These are phyloP conservation scores for Wickerhamiella spandovensis DNA, from an alignment of 805 yeast species.

Conservation along the genomic window DNA sequence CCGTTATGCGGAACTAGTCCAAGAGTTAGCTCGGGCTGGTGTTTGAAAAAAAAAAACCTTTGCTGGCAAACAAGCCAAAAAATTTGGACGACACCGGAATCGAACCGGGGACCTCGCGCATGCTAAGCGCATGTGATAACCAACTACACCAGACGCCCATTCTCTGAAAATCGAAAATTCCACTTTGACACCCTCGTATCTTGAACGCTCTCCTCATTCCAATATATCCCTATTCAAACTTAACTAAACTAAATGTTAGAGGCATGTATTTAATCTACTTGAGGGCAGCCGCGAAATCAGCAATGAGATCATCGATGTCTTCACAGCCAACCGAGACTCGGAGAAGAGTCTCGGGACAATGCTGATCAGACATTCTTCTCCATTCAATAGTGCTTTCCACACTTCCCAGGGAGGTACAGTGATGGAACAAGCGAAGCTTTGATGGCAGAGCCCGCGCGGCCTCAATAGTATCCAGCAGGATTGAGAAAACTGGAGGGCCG, in stretches of 20 bases:
- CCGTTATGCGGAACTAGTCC: too few relatives aligned
- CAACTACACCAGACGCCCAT: slow-evolving; percentile 27
- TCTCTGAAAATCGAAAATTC: not conserved
- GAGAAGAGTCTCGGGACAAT: slow-evolving; percentile 42
- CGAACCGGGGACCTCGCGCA: slow-evolving; percentile 29
- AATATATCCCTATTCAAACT: too few relatives aligned
- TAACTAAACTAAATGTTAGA: too few relatives aligned
- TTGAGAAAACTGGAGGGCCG: slow-evolving; percentile 64
- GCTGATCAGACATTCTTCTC: slow-evolving; percentile 62
- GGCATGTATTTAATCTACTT: not conserved
- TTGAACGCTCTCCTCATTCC: too few relatives aligned
- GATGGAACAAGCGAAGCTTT: slow-evolving; percentile 57
- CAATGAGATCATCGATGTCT: slow-evolving; percentile 59
- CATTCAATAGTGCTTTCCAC: slow-evolving; percentile 84
- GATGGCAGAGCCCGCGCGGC: slow-evolving; percentile 37
- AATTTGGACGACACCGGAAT: slow-evolving; percentile 26
- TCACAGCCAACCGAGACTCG: slow-evolving; percentile 77
- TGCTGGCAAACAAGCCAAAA: too few relatives aligned
- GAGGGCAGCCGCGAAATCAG: slow-evolving; percentile 54
- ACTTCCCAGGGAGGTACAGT: slow-evolving; percentile 90
- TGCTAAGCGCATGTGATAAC: slow-evolving; percentile 28
- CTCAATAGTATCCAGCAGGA: slow-evolving; percentile 37
- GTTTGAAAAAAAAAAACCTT: too few relatives aligned
- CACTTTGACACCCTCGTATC: not conserved
- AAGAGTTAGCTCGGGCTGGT: too few relatives aligned